Evolutionary conservation across 2,329 filamentous ascomycete genomes (phyloP), one percentile per base, ranked within the genome.

Genomic region (Apiospora malaysiana): DNA sequence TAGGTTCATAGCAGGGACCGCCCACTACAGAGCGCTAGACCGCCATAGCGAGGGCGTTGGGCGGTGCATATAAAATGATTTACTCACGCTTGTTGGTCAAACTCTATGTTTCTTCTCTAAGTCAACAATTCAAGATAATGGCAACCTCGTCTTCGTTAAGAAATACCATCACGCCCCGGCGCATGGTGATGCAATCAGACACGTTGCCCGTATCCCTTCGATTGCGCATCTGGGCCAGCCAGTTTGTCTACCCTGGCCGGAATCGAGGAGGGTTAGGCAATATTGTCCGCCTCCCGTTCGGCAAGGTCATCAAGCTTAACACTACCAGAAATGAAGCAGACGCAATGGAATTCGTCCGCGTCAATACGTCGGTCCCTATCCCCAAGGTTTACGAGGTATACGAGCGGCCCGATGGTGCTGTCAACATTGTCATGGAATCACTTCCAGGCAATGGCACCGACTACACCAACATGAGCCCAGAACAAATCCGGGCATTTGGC

Each of bases 371-470:
- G 32, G 25, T 66, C 10, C 59, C 59, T 66, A 14, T 66, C 7
- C 59, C 59, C 7, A 66, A 66, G 25, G 59, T 66, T 4, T 66
- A 66, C 9, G 32, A 43, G 32, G 59, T 43, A 14, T 66, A 66
- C 59, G 47, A 49, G 47, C 47, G n/a, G 47, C 47, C 47, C 47
- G n/a, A 49, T 49, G 47, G 47, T 25, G n/a, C 47, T 49, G 47
- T 49, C 47, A 23, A 23, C 47, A 66, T 66, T 66, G 59, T 65
- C 59, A 65, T 65, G 59, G 23, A 65, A 65, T 4, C 16, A 27
- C 27, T 65, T n/a, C 59, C 27, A 65, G 59, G 59, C 23, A 23
- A 65, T n/a, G 49, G 49, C 1, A 65, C 27, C 27, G 59, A 37
- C 27, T 37, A 21, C 27, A 32, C 27, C 4, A 65, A 32, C 59